Conservation (phyloP, 2,329 filamentous ascomycete species). For the Aquanectria penicillioides region DNA sequence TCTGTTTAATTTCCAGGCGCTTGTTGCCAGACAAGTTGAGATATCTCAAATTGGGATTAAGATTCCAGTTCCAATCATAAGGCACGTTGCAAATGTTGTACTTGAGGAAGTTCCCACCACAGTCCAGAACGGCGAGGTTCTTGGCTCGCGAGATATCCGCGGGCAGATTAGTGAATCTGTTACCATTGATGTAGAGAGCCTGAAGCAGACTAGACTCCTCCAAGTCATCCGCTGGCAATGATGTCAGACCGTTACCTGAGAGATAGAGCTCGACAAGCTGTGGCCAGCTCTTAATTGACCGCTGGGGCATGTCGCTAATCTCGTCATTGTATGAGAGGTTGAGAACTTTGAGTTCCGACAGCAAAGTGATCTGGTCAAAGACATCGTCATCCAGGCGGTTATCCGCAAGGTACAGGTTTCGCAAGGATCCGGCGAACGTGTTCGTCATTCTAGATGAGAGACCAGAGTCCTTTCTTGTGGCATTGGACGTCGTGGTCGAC, state of each 20-base stretch:
- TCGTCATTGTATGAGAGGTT: slow-evolving; percentile 93
- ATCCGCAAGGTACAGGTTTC: slow-evolving; percentile 88
- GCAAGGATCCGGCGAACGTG: slow-evolving; percentile 88
- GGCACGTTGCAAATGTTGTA: slow-evolving; percentile 99
- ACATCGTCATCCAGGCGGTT: slow-evolving; percentile 95
- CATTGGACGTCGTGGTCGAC: slow-evolving; percentile 62
- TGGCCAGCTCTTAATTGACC: slow-evolving; percentile 89
- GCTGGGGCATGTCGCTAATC: slow-evolving; percentile 88
- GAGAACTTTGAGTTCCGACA: slow-evolving; percentile 85
- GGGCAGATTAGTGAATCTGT: slow-evolving; percentile 96
- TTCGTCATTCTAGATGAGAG: slow-evolving; percentile 81
- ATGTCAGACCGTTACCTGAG: slow-evolving; percentile 93
- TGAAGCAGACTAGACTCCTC: slow-evolving; percentile 90
- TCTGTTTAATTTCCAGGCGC: slow-evolving; percentile 86
- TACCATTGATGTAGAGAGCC: slow-evolving; percentile 93
- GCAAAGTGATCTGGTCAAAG: slow-evolving; percentile 87
- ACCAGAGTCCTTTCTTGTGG: slow-evolving; percentile 85
- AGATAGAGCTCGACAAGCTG: slow-evolving; percentile 92
- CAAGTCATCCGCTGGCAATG: slow-evolving; percentile 90
- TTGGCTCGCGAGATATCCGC: slow-evolving; percentile 95
- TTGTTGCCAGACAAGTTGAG: slow-evolving; percentile 98
- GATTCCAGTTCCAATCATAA: slow-evolving; percentile 99
- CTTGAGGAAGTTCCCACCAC: slow-evolving; percentile 93
- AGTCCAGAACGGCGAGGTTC: slow-evolving; percentile 91
- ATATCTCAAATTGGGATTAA: slow-evolving; percentile 94